Conservation (phyloP, 495 filamentous ascomycete species). For the Amniculicola lignicola region DNA sequence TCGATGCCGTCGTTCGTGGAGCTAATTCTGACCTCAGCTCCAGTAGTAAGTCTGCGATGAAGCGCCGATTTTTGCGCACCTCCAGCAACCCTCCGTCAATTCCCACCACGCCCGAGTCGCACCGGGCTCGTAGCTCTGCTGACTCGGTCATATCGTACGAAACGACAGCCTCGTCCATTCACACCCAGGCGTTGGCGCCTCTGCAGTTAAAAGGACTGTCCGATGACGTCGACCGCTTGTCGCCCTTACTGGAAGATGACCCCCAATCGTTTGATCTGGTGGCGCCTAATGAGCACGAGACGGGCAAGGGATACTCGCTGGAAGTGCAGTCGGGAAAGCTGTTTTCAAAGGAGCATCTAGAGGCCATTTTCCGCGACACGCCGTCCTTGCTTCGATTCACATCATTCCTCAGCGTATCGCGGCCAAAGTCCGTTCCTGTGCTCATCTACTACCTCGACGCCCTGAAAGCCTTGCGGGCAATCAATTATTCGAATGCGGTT, state of each 20-base stretch:
- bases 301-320: conserved; percentile 46
- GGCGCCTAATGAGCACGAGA: conserved; percentile 40
- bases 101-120: conserved; percentile 29
- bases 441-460: conserved; percentile 65
- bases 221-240: conserved; percentile 48
- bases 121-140: conserved; percentile 37
- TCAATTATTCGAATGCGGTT: conserved; percentile 66
- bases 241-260: conserved; percentile 52
- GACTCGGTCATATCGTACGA: conserved; percentile 42
- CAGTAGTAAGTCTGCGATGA: conserved; percentile 22
- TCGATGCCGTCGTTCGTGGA: not conserved
- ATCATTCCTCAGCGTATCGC: conserved; percentile 67
- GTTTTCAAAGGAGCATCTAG: conserved; percentile 63
- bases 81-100: conserved; percentile 25
- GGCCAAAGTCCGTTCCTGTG: conserved; percentile 65
- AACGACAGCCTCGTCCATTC: conserved; percentile 40
- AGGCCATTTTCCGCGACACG: conserved; percentile 59
- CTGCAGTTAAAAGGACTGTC: conserved; percentile 42
- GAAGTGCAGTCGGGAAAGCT: conserved; percentile 61
- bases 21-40: conserved; percentile 6
- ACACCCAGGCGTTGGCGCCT: conserved; percentile 37
- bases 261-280: conserved; percentile 55
- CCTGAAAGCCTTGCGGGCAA: conserved; percentile 65
- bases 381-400: conserved; percentile 60
- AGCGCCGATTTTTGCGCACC: conserved; percentile 18